Percentiles rank a stretch among this genome's conserved stretches.
Conservation (phyloP, 441 rosid genomes). For the Erodium trifolium region DNA sequence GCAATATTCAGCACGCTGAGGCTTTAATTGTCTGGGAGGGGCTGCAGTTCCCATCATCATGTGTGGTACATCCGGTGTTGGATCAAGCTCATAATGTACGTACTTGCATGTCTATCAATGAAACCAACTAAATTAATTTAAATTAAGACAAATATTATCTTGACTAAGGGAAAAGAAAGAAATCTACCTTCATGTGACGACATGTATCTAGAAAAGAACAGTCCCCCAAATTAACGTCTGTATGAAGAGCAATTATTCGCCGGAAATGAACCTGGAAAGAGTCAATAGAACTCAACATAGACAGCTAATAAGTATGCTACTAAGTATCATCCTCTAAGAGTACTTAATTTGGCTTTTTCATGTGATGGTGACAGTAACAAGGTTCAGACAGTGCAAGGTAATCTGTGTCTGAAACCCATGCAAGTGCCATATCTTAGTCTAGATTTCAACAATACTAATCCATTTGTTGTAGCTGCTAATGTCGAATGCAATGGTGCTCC, state of each 20-base stretch:
- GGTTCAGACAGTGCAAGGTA: not conserved
- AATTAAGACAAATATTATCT: constrained; percentile 9
- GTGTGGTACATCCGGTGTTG: constrained; percentile 54
- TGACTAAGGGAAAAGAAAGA: not conserved
- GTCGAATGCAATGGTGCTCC: not conserved
- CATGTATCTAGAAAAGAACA: constrained; percentile 99
- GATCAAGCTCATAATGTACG: constrained; percentile 94
- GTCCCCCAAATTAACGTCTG: constrained; percentile 85
- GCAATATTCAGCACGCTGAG: constrained; percentile 88
- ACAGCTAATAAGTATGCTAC: not conserved
- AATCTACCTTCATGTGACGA: constrained; percentile 91
- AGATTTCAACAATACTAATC: not conserved
- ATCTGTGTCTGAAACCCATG: not conserved
- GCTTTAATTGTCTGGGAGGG: constrained; percentile 62
- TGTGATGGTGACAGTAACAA: no score
- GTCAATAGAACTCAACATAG: not conserved
- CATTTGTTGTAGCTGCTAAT: not conserved
- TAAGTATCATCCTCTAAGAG: no score
- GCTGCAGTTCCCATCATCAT: constrained; percentile 34
- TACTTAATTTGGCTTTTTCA: no score
- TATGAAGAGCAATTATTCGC: constrained; percentile 86
- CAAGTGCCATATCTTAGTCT: not conserved
- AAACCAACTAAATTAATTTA: constrained; percentile 11
- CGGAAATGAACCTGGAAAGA: constrained; percentile 84
- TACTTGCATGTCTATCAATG: constrained; percentile 85